Percentiles rank a stretch among this genome's conserved stretches.
These are phyloP conservation scores for Termitomyces sp. DNA, from an alignment of 768 basidiomycete species.

Conservation along the genomic window DNA sequence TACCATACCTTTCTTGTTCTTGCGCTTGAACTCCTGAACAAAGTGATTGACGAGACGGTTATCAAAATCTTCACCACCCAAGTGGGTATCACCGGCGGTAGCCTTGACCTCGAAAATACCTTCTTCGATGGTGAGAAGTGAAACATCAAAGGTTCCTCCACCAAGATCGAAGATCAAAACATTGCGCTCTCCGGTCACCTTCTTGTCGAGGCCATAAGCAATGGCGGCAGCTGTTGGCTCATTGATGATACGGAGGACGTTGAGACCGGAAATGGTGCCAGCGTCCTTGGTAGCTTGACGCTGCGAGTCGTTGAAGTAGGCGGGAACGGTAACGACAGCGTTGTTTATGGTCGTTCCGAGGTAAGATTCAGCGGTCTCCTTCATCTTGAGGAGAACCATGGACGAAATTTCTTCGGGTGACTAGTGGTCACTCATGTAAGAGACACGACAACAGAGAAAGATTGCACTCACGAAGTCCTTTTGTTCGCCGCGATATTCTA, in stretches of 20 bases:
- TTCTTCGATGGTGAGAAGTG: conserved; percentile 93
- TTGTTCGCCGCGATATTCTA: conserved; percentile 89
- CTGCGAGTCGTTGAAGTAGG: conserved; percentile 99
- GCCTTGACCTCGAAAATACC: conserved; percentile 99
- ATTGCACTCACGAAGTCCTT: conserved; percentile 80
- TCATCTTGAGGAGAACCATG: conserved; percentile 98
- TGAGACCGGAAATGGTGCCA: conserved; percentile 89
- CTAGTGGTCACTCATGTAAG: conserved; percentile 38
- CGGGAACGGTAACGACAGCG: conserved; percentile 95
- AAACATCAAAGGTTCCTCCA: conserved; percentile 98
- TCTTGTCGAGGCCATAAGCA: conserved; percentile 97
- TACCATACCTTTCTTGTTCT: conserved; percentile 86
- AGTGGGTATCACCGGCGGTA: conserved; percentile 96
- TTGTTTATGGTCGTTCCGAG: conserved; percentile 80
- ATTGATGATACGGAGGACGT: conserved; percentile 98
- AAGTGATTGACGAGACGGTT: conserved; percentile 98
- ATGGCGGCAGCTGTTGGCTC: conserved; percentile 98
- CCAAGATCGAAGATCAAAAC: conserved; percentile 98
- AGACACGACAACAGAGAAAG: background rate
- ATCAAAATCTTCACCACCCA: conserved; percentile 98
- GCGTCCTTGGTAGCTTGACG: conserved; percentile 99
- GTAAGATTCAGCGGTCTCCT: conserved; percentile 97
- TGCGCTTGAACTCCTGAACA: conserved; percentile 94
- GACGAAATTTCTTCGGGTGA: conserved; percentile 98
- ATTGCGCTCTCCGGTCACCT: conserved; percentile 85